Evolutionary conservation across 1,284 basidiomycete species (phyloP).

Genomic region (Farysia itapuensis): DNA sequence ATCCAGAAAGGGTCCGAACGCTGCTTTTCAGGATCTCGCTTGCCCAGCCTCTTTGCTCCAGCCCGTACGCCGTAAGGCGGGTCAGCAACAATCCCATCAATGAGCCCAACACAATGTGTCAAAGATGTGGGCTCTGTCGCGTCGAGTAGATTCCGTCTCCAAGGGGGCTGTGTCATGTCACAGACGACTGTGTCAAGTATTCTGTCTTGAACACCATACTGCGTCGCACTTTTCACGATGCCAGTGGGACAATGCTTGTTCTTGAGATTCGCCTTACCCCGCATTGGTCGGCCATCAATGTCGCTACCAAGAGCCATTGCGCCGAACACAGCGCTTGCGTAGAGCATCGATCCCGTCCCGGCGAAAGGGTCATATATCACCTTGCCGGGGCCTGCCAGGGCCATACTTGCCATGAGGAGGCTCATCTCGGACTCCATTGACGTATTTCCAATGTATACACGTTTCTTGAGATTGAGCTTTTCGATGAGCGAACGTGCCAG

Average conservation of each 20-base stretch:
- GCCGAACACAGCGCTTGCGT: conserved; percentile 74
- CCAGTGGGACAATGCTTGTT: conserved; percentile 62
- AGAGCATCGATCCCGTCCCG: conserved; percentile 94
- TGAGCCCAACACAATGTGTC: conserved; percentile 64
- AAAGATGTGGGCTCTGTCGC: background rate
- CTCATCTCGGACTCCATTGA: conserved; percentile 97
- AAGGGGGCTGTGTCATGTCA: conserved; percentile 85
- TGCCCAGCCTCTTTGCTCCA: conserved; percentile 89
- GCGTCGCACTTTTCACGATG: conserved; percentile 73
- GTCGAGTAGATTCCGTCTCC: conserved; percentile 64
- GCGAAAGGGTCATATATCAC: conserved; percentile 94
- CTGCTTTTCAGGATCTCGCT: conserved; percentile 63
- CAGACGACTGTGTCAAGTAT: conserved; percentile 85
- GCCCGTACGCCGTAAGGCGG: conserved; percentile 85
- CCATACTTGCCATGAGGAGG: conserved; percentile 92
- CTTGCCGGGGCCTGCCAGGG: conserved; percentile 81
- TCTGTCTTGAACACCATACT: conserved; percentile 76
- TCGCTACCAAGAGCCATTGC: conserved; percentile 87
- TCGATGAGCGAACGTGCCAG: conserved; percentile 56
- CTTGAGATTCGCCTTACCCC: conserved; percentile 73
- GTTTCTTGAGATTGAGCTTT: conserved; percentile 75
- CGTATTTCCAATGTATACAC: conserved; percentile 86
- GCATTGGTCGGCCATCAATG: conserved; percentile 95
- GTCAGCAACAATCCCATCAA: conserved; percentile 77
- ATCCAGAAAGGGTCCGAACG: conserved; percentile 53